Conservation (phyloP, 2,329 filamentous ascomycete species). For the Botrytis byssoidea region DNA sequence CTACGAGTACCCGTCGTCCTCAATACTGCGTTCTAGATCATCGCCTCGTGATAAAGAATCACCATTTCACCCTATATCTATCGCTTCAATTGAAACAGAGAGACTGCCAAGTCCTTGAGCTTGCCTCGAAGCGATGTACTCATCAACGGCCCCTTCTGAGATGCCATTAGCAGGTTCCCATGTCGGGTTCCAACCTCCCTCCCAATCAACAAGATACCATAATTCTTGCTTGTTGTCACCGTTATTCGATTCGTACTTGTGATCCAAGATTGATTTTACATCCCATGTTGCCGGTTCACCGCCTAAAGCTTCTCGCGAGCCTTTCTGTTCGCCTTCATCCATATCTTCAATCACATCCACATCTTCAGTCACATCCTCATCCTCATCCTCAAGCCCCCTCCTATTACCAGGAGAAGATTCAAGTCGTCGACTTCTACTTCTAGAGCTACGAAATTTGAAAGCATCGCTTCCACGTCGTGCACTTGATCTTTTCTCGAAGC, state of each 20-base stretch:
- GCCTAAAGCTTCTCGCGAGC: conserved; percentile 10
- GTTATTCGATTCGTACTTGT: conserved; percentile 20
- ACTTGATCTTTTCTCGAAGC: neutral
- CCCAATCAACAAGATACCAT: conserved; percentile 36
- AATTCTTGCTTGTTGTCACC: conserved; percentile 11
- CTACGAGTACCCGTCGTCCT: neutral
- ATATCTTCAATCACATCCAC: neutral
- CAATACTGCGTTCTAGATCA: conserved; percentile 2
- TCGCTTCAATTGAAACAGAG: neutral
- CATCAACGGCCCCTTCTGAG: conserved; percentile 18
- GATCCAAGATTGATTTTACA: conserved; percentile 31
- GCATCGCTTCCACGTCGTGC: neutral
- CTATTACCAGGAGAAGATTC: neutral
- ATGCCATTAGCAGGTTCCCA: conserved; percentile 36
- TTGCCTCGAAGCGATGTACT: conserved; percentile 22
- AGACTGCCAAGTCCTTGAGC: neutral
- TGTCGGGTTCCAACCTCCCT: conserved; percentile 28
- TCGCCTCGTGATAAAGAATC: neutral
- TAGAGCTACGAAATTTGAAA: conserved; percentile 4
- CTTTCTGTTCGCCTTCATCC: conserved; percentile 7
- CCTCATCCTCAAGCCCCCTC: neutral
- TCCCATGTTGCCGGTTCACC: conserved; percentile 20
- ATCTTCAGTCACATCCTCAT: neutral
- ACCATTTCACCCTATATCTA: neutral
- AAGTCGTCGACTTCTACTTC: conserved; percentile 8